Base-by-base conservation (phyloP, 23 red algal genomes). In the Rhodosorus marinus region DNA sequence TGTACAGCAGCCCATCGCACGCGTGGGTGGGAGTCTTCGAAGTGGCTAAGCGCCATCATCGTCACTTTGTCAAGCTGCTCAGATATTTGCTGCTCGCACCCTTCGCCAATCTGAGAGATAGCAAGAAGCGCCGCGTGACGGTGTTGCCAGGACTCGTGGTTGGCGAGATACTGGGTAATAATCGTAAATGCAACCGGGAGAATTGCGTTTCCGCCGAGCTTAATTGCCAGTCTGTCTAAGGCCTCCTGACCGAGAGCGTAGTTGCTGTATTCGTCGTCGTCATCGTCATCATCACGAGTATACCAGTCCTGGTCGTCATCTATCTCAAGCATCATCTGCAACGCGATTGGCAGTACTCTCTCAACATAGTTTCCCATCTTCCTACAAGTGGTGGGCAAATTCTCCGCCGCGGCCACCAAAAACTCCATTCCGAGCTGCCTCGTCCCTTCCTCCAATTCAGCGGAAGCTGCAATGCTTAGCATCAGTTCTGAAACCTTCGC, bases 1-100 rank as follows among this genome's bases (percentile, higher is more conserved):
- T 95, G 83, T 57, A 95, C 81, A 8, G 88, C 88, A 14, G 88
- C 88, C 88, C 88, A 95, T 29, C 88, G 88, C 27, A 95, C 88
- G 2, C 88, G 69, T 32, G 88, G 76, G 31, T 95, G 88, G 15
- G 88, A 66, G 56, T 95, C 88, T 32, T 46, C 25, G 33, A 83
- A 78, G 8, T 58, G 35, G 20, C 45, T 33, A 40, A 95, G 35
- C 3, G 77, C 88, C 28, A 84, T 66, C 9, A 60, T 42, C 33
- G 85, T 63, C 2, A 95, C 78, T 20, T 70, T 57, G 15, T 76
- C 72, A 6, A 95, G 47, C 50, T 95, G 76, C 4, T 14, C 36
- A 42, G 80, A 71, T 61, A 95, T 84, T 49, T 95, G 88, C 53
- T 84, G 76, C 0, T 62, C 67, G 61, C 88, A 95, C 26, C 88